Evolutionary conservation across 371 early-diverging fungal genomes (phyloP), one percentile per base, ranked within the genome.

Genomic region (Mucor piriformis): DNA sequence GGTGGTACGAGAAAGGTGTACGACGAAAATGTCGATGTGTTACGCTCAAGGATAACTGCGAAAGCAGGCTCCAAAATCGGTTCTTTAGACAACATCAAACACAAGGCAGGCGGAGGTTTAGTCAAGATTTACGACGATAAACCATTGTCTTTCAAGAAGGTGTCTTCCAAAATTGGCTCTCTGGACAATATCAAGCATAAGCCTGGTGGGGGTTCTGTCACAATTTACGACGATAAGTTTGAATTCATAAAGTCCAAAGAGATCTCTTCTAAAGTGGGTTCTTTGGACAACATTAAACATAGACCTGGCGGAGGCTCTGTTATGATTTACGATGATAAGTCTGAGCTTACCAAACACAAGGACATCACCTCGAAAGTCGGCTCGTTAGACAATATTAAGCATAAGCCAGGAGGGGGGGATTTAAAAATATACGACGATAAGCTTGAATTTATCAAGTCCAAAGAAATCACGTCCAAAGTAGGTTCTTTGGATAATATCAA

Each of bases 161-260:
- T 48, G 21, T 55, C 43, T 6, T 54, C 64, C 5, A 63, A 64
- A 48, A 37, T 67, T 1, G 68, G 68, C 0, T 63, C 64, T 0
- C 29, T 59, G 25, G 64, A 67, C 8, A 67, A 67, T 6, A 46
- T 64, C 23, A 67, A 67, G n/a, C 68, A 67, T 25, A 67, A 64
- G 8, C 60, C 64, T 16, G 55, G 60, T 10, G 63, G 67, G 0
- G 67, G 63, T 0, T 27, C 51, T 2, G 32, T 49, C 1, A 46
- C 47, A 12, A 58, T 67, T 21, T 67, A 40, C 27, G 58, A 62
- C 12, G 67, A 67, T 16, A 67, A 54, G 32, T 11, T 29, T 1
- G 35, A 37, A 3, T 54, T 54, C 10, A 57, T 58, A 1, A 63
- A 53, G 29, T 37, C 57, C 21, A 63, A 63, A 24, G 47, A 34